phyloP scores from a whole-genome alignment of 371 early-diverging fungal species.

The Circinella minor region DNA sequence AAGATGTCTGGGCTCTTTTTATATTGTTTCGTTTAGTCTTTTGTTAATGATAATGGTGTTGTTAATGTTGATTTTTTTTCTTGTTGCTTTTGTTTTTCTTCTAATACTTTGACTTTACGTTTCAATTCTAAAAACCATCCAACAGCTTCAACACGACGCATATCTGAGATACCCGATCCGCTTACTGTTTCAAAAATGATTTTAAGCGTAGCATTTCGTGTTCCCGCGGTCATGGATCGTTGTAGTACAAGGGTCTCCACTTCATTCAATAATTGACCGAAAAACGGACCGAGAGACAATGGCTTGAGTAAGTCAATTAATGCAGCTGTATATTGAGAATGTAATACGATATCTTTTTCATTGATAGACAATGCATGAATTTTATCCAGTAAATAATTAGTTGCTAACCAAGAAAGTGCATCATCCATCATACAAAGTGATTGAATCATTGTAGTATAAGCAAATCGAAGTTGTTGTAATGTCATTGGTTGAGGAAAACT shows the following conservation, averaged over 20 bases:
- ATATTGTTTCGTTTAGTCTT: no score
- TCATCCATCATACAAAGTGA: slow-evolving; percentile 65
- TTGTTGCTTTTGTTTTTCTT: neutral
- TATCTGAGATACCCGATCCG: slow-evolving; percentile 53
- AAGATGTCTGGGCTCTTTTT: no score
- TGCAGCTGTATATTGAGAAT: slow-evolving; percentile 38
- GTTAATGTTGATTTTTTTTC: no score
- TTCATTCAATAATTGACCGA: slow-evolving; percentile 34
- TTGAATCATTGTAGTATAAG: slow-evolving; percentile 60
- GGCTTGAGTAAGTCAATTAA: slow-evolving; percentile 52
- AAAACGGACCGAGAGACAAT: slow-evolving; percentile 53
- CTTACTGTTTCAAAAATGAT: slow-evolving; percentile 54
- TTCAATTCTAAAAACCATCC: slow-evolving; percentile 55
- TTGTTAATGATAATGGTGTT: no score
- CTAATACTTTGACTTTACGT: slow-evolving; percentile 19
- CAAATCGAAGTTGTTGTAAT: slow-evolving; percentile 63
- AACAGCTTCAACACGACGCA: slow-evolving; percentile 52
- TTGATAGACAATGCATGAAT: slow-evolving; percentile 29
- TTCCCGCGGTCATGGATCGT: slow-evolving; percentile 24
- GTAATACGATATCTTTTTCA: slow-evolving; percentile 25
- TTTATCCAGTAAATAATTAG: slow-evolving; percentile 49
- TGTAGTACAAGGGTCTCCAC: slow-evolving; percentile 26
- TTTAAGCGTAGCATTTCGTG: slow-evolving; percentile 42
- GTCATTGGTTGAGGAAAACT: slow-evolving; percentile 62
- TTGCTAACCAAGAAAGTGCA: slow-evolving; percentile 64